phyloP scores from a whole-genome alignment of 164 flowering plant genomes.

The Annona cherimola region DNA sequence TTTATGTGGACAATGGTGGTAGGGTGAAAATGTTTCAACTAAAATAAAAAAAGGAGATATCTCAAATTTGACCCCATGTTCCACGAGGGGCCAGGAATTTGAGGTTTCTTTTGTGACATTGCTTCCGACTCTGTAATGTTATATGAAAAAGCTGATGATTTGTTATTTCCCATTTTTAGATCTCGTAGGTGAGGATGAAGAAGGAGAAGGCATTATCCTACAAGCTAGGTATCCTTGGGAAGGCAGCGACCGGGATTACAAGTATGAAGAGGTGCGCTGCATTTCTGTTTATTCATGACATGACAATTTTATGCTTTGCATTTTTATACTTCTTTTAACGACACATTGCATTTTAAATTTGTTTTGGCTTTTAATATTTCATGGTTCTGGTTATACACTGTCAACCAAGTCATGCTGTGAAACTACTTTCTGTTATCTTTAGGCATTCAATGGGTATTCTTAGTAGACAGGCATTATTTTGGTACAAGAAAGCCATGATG shows the following conservation, averaged over 20 bases:
- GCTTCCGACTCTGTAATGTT: background rate
- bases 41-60: background rate
- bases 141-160: background rate
- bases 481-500: too few species aligned
- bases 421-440: too few species aligned
- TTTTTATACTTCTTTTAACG: background rate
- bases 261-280: conserved; percentile 57
- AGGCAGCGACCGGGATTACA: conserved; percentile 67
- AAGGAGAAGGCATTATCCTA: conserved; percentile 43
- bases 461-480: too few species aligned
- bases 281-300: background rate
- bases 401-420: background rate
- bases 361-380: too few species aligned
- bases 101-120: background rate
- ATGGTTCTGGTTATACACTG: background rate
- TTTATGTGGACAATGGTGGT: too few species aligned
- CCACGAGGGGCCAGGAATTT: background rate
- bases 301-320: background rate
- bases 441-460: too few species aligned
- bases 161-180: conserved; percentile 13
- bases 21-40: too few species aligned
- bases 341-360: too few species aligned
- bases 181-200: conserved; percentile 40
- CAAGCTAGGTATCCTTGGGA: conserved; percentile 61
- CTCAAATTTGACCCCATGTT: background rate